These are phyloP conservation scores for Calonectria multiphialidica DNA, from an alignment of 2,329 filamentous ascomycete species.

Conservation along the genomic window DNA sequence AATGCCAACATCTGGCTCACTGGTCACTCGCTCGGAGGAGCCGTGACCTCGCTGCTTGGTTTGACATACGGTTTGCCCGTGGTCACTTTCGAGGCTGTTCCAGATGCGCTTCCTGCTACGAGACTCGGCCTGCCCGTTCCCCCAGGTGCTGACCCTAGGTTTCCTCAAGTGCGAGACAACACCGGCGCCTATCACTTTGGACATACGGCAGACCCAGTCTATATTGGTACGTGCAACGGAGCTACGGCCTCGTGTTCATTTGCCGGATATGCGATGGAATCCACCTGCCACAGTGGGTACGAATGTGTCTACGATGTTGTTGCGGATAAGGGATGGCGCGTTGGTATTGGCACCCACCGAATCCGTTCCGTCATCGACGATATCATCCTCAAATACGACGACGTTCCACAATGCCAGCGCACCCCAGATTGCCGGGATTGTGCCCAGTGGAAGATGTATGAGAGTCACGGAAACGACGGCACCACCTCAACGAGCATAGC, in stretches of 20 bases:
- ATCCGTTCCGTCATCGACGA: conserved; percentile 90
- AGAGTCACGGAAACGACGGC: conserved; percentile 87
- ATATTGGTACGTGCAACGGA: conserved; percentile 92
- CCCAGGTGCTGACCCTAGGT: conserved; percentile 78
- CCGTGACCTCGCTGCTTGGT: conserved; percentile 88
- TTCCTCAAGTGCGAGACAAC: conserved; percentile 77
- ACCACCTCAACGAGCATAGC: conserved; percentile 73
- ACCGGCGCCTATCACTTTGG: conserved; percentile 93
- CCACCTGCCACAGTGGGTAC: conserved; percentile 88
- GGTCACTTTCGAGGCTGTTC: conserved; percentile 94
- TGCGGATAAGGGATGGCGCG: conserved; percentile 89
- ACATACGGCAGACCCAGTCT: conserved; percentile 95
- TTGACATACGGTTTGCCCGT: conserved; percentile 91
- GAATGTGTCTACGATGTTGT: conserved; percentile 96
- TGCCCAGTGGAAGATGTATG: conserved; percentile 92
- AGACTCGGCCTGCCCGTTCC: conserved; percentile 89
- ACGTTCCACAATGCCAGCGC: conserved; percentile 79
- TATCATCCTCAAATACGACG: conserved; percentile 86
- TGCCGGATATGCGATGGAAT: conserved; percentile 93
- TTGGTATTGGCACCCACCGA: conserved; percentile 90
- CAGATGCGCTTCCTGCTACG: conserved; percentile 87
- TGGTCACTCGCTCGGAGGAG: conserved; percentile 92
- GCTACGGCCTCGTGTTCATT: conserved; percentile 91
- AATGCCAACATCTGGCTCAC: conserved; percentile 87
- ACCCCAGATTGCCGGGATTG: conserved; percentile 91